Percentiles rank a stretch among this genome's conserved stretches.
phyloP scores from a whole-genome alignment of 2,329 filamentous ascomycete genomes.

The Ophiostoma montium region DNA sequence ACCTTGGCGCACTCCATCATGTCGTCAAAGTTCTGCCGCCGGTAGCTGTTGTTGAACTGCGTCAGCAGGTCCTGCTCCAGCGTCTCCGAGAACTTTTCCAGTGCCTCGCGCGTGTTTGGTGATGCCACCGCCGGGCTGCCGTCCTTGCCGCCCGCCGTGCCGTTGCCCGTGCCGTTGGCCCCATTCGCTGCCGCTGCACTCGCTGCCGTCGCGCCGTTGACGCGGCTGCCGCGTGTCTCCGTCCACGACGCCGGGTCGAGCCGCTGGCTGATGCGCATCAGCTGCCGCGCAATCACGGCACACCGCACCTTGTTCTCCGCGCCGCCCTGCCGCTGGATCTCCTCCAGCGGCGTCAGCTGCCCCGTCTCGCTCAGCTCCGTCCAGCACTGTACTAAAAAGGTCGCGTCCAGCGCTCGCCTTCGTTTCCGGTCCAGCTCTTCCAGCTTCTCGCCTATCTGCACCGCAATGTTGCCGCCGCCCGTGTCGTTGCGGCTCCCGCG shows the following conservation, averaged over 20 bases:
- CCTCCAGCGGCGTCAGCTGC: constrained; percentile 73
- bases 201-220: constrained; percentile 27
- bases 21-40: constrained; percentile 87
- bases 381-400: constrained; percentile 94
- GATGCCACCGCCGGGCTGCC: neutral
- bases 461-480: constrained; percentile 70
- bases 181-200: constrained; percentile 23
- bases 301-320: constrained; percentile 89
- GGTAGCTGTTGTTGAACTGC: constrained; percentile 95
- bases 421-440: constrained; percentile 91
- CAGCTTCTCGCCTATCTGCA: constrained; percentile 85
- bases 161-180: constrained; percentile 20
- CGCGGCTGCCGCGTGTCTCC: constrained; percentile 39
- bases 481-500: constrained; percentile 32
- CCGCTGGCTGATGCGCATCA: constrained; percentile 86
- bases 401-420: constrained; percentile 79
- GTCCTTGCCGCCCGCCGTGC: constrained; percentile 19
- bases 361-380: constrained; percentile 85
- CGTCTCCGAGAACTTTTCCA: constrained; percentile 94
- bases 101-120: constrained; percentile 67
- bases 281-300: constrained; percentile 81
- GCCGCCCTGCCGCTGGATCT: constrained; percentile 69
- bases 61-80: constrained; percentile 89
- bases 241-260: constrained; percentile 67
- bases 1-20: constrained; percentile 97